Evolutionary conservation across 1,284 basidiomycete species (phyloP), one percentile per base, ranked within the genome.

Genomic region (Microbotryum violaceum): DNA sequence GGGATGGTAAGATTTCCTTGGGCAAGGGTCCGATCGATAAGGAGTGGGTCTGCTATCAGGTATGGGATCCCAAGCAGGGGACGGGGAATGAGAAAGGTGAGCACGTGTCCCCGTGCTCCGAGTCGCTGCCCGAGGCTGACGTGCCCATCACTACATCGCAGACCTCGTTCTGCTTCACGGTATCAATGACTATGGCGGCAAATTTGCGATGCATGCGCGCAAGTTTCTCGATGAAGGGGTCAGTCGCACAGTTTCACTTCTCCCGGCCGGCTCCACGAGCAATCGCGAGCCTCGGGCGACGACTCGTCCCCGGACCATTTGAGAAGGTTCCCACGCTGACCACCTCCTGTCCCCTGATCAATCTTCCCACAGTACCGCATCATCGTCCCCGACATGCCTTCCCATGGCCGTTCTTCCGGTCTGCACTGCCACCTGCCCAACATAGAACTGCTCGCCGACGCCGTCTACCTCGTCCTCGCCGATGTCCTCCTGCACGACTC

Each of bases 101-200:
- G 63, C 44, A 2, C 25, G 47, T 27, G 27, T 27, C 27, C 6
- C 1, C 1, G 27, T 27, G 27, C 5, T 27, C 27, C 5, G n/a
- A 45, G 20, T 49, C 8, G 48, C 18, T 31, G 8, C 2, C 14
- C 25, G 44, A 46, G n/a, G n/a, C 47, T 48, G 45, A 49, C 33
- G 29, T 20, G 7, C 14, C 33, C 25, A 16, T 4, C 21, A 4
- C 3, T 18, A 18, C 18, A 27, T 27, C 8, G 2, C 20, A 6
- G 65, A 69, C 42, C 47, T 67, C 14, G 56, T 62, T 31, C 66
- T 62, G 27, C 48, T 56, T 27, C 62, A 64, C 44, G 63, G 64
- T 4, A 69, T 70, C 53, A 70, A 71, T 56, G 69, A 70, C 56
- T 64, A 67, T 33, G 65, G 58, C 0, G 70, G 70, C 49, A 70